Conservation (phyloP, 306 rosid genomes). For the Ormosia semicastrata region DNA sequence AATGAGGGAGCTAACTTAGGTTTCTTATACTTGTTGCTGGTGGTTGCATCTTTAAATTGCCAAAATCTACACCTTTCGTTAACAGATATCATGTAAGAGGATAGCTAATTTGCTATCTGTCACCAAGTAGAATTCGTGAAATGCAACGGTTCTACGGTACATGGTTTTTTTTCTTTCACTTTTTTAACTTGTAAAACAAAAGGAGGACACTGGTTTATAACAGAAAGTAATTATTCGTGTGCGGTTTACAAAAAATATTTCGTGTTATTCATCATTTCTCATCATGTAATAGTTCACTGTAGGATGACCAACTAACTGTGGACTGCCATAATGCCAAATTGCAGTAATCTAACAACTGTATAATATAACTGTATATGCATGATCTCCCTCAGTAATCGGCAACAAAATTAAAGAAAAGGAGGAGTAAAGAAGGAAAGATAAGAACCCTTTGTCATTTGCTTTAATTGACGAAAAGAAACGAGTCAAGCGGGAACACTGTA, state of each 20-base stretch:
- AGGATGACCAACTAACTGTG: background rate
- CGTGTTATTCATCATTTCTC: too few species aligned
- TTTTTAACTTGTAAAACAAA: too few species aligned
- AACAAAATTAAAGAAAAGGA: background rate
- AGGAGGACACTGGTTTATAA: too few species aligned
- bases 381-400: background rate
- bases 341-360: background rate
- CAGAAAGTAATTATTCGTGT: too few species aligned
- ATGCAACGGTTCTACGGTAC: too few species aligned
- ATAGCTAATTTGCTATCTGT: too few species aligned
- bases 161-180: too few species aligned
- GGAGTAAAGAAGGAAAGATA: background rate
- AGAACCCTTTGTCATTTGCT: conserved; percentile 14
- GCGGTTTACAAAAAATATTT: too few species aligned
- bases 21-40: background rate
- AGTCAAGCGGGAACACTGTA: conserved; percentile 10
- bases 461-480: background rate
- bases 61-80: background rate
- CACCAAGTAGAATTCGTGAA: too few species aligned
- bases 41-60: background rate
- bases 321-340: background rate
- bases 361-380: background rate
- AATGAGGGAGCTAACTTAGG: background rate
- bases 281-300: background rate
- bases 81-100: too few species aligned